These are phyloP conservation scores for Xylaria sp. DNA, from an alignment of 2,329 filamentous ascomycete species.

Conservation along the genomic window DNA sequence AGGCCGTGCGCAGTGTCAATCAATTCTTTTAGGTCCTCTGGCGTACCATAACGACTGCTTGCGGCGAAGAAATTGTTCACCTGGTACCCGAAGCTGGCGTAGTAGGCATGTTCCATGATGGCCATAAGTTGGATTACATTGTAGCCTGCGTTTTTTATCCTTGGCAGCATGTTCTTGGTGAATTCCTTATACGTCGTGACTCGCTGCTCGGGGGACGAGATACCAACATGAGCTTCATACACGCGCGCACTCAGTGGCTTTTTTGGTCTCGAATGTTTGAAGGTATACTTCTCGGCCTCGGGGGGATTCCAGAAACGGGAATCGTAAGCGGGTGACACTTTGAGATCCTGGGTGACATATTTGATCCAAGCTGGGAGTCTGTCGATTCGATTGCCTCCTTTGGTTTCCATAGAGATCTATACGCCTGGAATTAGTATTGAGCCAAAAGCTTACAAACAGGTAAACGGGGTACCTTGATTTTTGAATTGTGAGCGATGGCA, in stretches of 20 bases:
- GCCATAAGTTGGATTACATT: conserved; percentile 99
- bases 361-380: conserved; percentile 96
- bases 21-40: conserved; percentile 94
- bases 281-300: conserved; percentile 73
- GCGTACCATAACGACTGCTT: conserved; percentile 90
- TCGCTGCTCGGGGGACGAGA: conserved; percentile 86
- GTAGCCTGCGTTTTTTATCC: conserved; percentile 90
- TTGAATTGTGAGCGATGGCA: conserved; percentile 89
- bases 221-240: conserved; percentile 98
- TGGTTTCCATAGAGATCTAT: conserved; percentile 82
- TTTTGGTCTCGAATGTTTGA: conserved; percentile 81
- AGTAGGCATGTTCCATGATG: conserved; percentile 99
- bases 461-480: conserved; percentile 76
- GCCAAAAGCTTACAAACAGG: not conserved
- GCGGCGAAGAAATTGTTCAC: conserved; percentile 99
- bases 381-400: conserved; percentile 80
- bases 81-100: conserved; percentile 98
- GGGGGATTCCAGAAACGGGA: conserved; percentile 97
- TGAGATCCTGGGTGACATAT: conserved; percentile 91
- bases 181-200: conserved; percentile 98
- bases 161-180: conserved; percentile 86
- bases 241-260: conserved; percentile 88
- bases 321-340: conserved; percentile 90
- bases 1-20: conserved; percentile 93
- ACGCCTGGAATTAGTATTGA: not conserved